Base-by-base conservation (phyloP, 768 basidiomycete genomes). In the Rhodocollybia butyracea region DNA sequence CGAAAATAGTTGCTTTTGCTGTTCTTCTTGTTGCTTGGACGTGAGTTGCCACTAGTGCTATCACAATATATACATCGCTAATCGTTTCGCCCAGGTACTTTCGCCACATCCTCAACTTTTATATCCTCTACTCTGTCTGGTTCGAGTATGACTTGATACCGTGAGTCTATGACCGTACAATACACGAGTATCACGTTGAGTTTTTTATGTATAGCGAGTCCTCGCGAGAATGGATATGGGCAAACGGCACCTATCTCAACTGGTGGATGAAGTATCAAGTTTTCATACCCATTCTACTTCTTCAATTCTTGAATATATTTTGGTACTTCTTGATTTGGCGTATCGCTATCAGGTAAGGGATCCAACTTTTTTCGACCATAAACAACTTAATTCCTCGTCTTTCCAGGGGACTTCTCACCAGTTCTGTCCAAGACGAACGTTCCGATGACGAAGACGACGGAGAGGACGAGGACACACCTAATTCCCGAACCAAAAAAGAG, bases 41-140 rank as follows among this genome's bases (percentile, higher is more conserved):
- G 89, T 94, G 63, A 69, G 90, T 82, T 17, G 26, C 47, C 5
- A 17, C 34, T n/a, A 39, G 5, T 40, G 5, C 13, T 12, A 6
- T 13, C 10, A 26, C 13, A 19, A 7, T 39, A 32, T 26, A 46
- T 8, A 19, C 34, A 52, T 17, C 46, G 11, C 22, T n/a, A 52
- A 27, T 51, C 30, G n/a, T 36, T 56, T 52, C 15, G 11, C 64
- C 27, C 51, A 96, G 92, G 6, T 98, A 98, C 66, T 91, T 95
- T 79, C 90, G 96, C 3, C 94, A 95, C 68, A 97, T 88, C 66
- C 74, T 95, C 39, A 98, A 97, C 68, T 67, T 96, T 54, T 71
- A 76, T 52, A 95, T 98, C 21, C 79, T 98, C 15, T 89, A 83
- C 79, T 96, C 94, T 3, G 88, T 95, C 3, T 93, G 86, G 86